A percentile compares a stretch with the other conserved stretches of the same genome.
Evolutionary conservation across 1,284 basidiomycete genomes (phyloP).

Genomic region (Leccinum pachyderme): DNA sequence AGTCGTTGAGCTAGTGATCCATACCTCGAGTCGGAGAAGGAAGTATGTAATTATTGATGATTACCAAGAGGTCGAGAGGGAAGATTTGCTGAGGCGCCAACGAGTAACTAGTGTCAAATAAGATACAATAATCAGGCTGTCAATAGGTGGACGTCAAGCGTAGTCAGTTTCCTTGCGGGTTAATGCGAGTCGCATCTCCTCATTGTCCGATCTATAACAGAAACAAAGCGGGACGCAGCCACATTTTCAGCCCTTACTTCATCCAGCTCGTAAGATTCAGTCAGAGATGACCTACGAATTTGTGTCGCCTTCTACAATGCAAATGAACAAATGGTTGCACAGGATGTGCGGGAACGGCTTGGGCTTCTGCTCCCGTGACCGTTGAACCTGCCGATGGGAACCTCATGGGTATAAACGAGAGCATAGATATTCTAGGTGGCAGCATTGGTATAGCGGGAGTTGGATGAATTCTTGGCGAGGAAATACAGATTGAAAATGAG

Average conservation of each 20-base stretch:
- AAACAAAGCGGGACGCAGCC: no score
- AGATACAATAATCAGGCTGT: neutral
- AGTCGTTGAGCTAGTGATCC: neutral
- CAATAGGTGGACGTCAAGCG: neutral
- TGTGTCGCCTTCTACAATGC: no score
- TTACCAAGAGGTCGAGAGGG: neutral
- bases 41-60: neutral
- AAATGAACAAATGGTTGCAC: neutral
- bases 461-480: neutral
- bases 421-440: neutral
- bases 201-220: no score
- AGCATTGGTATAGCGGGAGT: no score
- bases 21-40: neutral
- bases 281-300: no score
- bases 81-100: neutral
- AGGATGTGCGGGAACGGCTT: neutral
- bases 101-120: neutral
- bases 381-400: neutral
- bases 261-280: no score
- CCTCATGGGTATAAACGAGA: neutral
- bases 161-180: neutral
- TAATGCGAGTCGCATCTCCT: neutral
- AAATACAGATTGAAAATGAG: neutral
- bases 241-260: no score
- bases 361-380: neutral